A percentile compares a stretch with the other conserved stretches of the same genome.
These are phyloP conservation scores for Panaeolus cyanescens DNA, from an alignment of 768 basidiomycete species.

Conservation along the genomic window DNA sequence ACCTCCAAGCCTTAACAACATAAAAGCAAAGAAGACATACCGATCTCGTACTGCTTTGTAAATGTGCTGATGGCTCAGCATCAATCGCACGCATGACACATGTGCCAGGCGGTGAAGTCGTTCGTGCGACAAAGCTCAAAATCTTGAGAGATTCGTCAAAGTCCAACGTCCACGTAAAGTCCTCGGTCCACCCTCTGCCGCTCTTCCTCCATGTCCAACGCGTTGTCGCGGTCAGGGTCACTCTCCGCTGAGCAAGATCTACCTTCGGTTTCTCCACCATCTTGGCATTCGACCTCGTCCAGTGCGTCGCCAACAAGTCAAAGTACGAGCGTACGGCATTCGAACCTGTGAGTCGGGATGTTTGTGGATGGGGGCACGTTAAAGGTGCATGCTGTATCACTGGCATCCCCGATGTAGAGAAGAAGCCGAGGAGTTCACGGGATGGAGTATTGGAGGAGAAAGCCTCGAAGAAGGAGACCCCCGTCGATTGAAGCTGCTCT, in stretches of 20 bases:
- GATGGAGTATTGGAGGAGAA: conserved; percentile 35
- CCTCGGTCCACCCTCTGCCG: conserved; percentile 43
- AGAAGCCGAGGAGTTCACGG: conserved; percentile 34
- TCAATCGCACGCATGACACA: conserved; percentile 51
- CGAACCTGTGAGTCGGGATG: conserved; percentile 38
- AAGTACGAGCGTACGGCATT: conserved; percentile 54
- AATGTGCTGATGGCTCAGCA: conserved; percentile 7
- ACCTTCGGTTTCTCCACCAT: conserved; percentile 22
- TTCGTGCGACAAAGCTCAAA: conserved; percentile 38
- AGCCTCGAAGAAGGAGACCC: conserved; percentile 38
- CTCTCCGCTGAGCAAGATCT: conserved; percentile 26
- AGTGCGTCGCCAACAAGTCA: conserved; percentile 48
- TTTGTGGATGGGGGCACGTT: conserved; percentile 31
- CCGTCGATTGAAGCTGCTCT: conserved; percentile 32
- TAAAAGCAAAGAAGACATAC: neutral
- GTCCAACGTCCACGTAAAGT: conserved; percentile 45
- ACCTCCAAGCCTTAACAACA: too few relatives aligned
- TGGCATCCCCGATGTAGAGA: conserved; percentile 39
- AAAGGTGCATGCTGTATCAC: conserved; percentile 43
- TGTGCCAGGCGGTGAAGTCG: conserved; percentile 39
- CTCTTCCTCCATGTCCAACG: conserved; percentile 49
- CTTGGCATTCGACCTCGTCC: conserved; percentile 35
- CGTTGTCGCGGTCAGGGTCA: conserved; percentile 38
- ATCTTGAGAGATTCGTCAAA: conserved; percentile 48
- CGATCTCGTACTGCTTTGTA: neutral